Conservation (phyloP, 495 filamentous ascomycete genomes). For the Chlorociboria aeruginascens region DNA sequence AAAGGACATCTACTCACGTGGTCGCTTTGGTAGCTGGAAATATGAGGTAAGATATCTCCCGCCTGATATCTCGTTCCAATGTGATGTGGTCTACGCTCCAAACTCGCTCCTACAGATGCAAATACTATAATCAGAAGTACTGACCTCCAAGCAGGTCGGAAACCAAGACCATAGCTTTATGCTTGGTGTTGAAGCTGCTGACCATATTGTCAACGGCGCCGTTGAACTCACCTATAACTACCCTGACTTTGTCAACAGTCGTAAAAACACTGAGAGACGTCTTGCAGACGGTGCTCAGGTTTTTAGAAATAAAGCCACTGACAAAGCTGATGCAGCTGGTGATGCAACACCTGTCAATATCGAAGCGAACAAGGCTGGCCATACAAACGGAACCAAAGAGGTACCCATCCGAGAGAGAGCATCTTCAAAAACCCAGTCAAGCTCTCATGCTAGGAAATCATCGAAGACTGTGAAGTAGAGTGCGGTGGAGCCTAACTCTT, state of each 20-base stretch:
- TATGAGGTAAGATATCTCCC: slow-evolving; percentile 59
- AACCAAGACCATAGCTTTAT: slow-evolving; percentile 99
- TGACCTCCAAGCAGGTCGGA: background rate
- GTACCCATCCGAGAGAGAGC: slow-evolving; percentile 27
- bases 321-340: slow-evolving; percentile 16
- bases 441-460: slow-evolving; percentile 23
- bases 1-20: slow-evolving; percentile 87
- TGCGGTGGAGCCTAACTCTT: background rate
- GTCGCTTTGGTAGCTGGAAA: slow-evolving; percentile 95
- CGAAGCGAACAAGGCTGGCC: slow-evolving; percentile 8
- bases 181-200: slow-evolving; percentile 93
- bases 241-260: slow-evolving; percentile 93
- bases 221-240: slow-evolving; percentile 97
- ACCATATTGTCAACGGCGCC: slow-evolving; percentile 88
- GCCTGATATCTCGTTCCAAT: background rate
- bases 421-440: slow-evolving; percentile 21
- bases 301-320: slow-evolving; percentile 21
- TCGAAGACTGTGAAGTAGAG: slow-evolving; percentile 21
- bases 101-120: too few species aligned
- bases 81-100: too few species aligned
- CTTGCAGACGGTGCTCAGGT: slow-evolving; percentile 54
- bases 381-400: slow-evolving; percentile 16
- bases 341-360: slow-evolving; percentile 15
- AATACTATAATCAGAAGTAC: background rate
- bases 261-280: slow-evolving; percentile 79